Evolutionary conservation across 768 basidiomycete species (phyloP).

Genomic region (Kwoniella sp.): DNA sequence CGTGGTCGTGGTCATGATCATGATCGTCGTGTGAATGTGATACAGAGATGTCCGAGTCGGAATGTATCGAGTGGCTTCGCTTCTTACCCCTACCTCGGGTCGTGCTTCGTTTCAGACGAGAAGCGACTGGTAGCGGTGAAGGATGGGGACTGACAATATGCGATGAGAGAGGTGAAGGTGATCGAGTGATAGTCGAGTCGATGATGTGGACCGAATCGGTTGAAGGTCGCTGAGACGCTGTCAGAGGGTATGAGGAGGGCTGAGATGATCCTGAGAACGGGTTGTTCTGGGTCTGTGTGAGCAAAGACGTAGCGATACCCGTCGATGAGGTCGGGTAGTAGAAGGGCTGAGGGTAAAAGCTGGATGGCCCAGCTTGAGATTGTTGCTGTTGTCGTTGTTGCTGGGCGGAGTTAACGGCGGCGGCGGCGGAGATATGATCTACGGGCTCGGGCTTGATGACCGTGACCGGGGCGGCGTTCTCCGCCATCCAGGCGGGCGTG

Average conservation of each 20-base stretch:
- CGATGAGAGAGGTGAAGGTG: conserved; percentile 21
- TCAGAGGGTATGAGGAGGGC: conserved; percentile 9
- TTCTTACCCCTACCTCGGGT: conserved; percentile 14
- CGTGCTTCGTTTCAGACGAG: conserved; percentile 2
- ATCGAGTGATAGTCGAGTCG: conserved; percentile 26
- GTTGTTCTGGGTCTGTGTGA: conserved; percentile 12
- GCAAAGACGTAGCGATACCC: conserved; percentile 19
- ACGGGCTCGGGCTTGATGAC: conserved; percentile 19
- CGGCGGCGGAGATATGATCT: not conserved
- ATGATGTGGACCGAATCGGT: conserved; percentile 24
- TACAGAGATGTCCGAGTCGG: conserved; percentile 13
- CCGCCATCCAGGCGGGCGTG: conserved; percentile 6
- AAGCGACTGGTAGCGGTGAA: conserved; percentile 24
- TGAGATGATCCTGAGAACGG: conserved; percentile 3
- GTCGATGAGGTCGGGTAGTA: conserved; percentile 16
- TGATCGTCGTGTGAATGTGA: conserved; percentile 24
- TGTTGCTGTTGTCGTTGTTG: conserved; percentile 17
- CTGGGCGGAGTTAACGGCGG: conserved; percentile 1
- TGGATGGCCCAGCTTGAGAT: conserved; percentile 26
- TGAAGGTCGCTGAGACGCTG: conserved; percentile 4
- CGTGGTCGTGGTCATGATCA: conserved; percentile 1
- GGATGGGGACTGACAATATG: conserved; percentile 23
- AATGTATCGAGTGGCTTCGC: conserved; percentile 19
- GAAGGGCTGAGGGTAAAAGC: conserved; percentile 21
- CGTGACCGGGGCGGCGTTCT: conserved; percentile 12